Evolutionary conservation across 1,284 basidiomycete genomes (phyloP).

Genomic region (Pseudozyma tsukubaensis): DNA sequence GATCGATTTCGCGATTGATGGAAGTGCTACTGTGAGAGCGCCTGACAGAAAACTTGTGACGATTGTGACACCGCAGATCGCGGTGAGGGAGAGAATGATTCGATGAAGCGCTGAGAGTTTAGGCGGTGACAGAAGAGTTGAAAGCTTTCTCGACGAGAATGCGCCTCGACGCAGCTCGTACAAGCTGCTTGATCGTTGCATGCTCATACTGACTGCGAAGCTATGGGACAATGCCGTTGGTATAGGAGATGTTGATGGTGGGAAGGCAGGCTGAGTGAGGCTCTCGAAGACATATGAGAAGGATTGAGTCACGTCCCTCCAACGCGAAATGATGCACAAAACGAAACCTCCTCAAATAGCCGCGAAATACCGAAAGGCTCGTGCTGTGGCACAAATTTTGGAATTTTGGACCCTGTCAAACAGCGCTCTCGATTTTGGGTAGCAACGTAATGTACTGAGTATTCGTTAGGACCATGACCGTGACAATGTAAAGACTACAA

Average conservation of each 20-base stretch:
- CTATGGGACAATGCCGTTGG: background rate
- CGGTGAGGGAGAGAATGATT: constrained; percentile 42
- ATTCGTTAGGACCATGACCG: too few species aligned
- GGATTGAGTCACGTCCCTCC: too few species aligned
- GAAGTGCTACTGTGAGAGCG: constrained; percentile 74
- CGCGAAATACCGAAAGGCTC: background rate
- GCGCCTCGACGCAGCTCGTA: constrained; percentile 30
- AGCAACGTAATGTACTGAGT: too few species aligned
- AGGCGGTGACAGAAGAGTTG: constrained; percentile 27
- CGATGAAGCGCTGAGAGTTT: constrained; percentile 23
- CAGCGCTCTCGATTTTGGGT: background rate
- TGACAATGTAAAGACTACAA: too few species aligned
- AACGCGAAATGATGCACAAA: background rate
- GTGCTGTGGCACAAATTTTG: background rate
- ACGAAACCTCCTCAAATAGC: background rate
- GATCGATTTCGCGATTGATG: constrained; percentile 72
- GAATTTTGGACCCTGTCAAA: constrained; percentile 1
- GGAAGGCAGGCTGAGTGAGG: too few species aligned
- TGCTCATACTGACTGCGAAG: constrained; percentile 13
- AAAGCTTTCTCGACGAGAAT: constrained; percentile 28
- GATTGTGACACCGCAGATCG: constrained; percentile 53
- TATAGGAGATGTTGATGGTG: background rate
- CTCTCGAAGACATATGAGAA: too few species aligned
- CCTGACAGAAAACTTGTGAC: constrained; percentile 70
- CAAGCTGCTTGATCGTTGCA: constrained; percentile 18